Evolutionary conservation across 2,329 filamentous ascomycete species (phyloP), one percentile per base, ranked within the genome.

Genomic region (Aspergillus sp.): DNA sequence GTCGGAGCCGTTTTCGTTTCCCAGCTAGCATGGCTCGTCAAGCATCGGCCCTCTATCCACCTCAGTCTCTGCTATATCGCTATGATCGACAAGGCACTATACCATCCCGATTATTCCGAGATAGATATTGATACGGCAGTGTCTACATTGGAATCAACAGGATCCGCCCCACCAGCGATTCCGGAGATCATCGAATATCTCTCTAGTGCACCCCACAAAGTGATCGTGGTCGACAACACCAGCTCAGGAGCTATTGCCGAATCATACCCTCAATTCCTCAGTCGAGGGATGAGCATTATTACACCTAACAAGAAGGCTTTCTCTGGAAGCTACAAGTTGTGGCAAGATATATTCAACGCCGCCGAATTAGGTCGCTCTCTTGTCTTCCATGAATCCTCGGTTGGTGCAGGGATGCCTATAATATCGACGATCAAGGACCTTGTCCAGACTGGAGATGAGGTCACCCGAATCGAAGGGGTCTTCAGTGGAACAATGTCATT

Each of bases 221-320:
- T 85, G 34, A 76, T 98, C 36, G 75, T 98, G 27, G 84, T 98
- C 53, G 93, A 98, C 77, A 97, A 97, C 74, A 98, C 93, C 41
- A 94, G 88, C 69, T 90, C 88, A 56, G 85, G 90, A 58, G 83
- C 86, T 51, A 78, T 98, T 28, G 93, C 91, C 39, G 80, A 87
- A 48, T 72, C 80, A 29, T 98, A 98, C 68, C 90, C 93, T 1
- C 67, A 78, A 37, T 88, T 95, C 67, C 74, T 98, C 48, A 78
- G 80, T 59, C 81, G 82, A 51, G 91, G 90, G 9, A 84, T 98
- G 66, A 91, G 83, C 68, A 82, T 98, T 57, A 88, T 97, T 27
- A 98, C 93, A 1, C 90, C 93, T 35, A 98, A 97, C 77, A 98
- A 98, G 76, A 98, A 98, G 72, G 91, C 86, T 10, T 98, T 98